Percentiles rank a stretch among this genome's conserved stretches.
These are phyloP conservation scores for Cenchrus purpureus DNA, from an alignment of 176 grass and related monocot species.

Conservation along the genomic window DNA sequence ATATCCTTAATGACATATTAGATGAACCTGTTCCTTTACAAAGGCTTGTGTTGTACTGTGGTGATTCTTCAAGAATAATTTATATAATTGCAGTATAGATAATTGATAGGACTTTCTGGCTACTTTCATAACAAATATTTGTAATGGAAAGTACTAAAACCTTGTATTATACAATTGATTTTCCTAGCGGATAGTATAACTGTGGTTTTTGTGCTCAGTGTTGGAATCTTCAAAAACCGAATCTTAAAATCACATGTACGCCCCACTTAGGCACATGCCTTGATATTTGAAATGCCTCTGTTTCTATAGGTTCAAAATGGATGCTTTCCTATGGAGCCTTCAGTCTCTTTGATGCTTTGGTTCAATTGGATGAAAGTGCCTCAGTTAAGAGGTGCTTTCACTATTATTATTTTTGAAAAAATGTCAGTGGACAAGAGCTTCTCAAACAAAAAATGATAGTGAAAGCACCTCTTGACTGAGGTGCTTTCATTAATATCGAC, in stretches of 20 bases:
- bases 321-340: slow-evolving; percentile 1
- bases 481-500: slow-evolving; percentile 5
- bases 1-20: slow-evolving; percentile 11
- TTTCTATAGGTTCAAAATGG: slow-evolving; percentile 1
- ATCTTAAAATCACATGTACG: not conserved
- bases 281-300: not conserved
- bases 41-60: not conserved
- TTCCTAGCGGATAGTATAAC: not conserved
- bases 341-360: not conserved
- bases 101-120: slow-evolving; percentile 18
- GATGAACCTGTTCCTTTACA: slow-evolving; percentile 21
- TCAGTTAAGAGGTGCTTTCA: slow-evolving; percentile 7
- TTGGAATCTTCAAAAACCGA: not conserved
- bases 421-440: not conserved
- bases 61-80: slow-evolving; percentile 15
- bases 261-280: not conserved
- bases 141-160: not conserved
- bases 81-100: slow-evolving; percentile 19
- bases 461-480: slow-evolving; percentile 5
- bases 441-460: not conserved
- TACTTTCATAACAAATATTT: slow-evolving; percentile 4
- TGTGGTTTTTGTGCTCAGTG: slow-evolving; percentile 11
- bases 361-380: slow-evolving; percentile 19
- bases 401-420: not conserved
- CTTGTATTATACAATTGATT: not conserved